Conservation (phyloP, 257 asterid species). For the Ilex asprella region DNA sequence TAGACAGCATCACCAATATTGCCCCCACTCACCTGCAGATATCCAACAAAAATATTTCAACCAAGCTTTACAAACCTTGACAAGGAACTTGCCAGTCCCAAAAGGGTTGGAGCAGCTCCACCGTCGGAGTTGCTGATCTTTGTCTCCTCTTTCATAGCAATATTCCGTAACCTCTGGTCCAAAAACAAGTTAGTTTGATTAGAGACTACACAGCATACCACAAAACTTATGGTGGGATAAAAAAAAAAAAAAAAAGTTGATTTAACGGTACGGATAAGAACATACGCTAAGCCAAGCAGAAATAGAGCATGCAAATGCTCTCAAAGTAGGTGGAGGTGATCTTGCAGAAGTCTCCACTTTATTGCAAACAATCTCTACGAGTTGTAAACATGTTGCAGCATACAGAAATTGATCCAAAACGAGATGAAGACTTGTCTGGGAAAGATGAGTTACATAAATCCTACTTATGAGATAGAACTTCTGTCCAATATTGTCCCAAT, state of each 20-base stretch:
- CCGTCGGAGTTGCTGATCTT: slow-evolving; percentile 46
- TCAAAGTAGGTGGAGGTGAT: slow-evolving; percentile 70
- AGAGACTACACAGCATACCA: background rate
- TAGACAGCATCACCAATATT: background rate
- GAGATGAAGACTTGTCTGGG: slow-evolving; percentile 64
- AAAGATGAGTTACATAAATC: slow-evolving; percentile 71
- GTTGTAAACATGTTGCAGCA: slow-evolving; percentile 72
- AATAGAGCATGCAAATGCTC: slow-evolving; percentile 77
- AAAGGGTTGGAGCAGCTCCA: slow-evolving; percentile 53
- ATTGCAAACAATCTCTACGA: slow-evolving; percentile 48
- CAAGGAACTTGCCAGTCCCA: slow-evolving; percentile 85
- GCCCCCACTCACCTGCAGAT: background rate
- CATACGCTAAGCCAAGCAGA: slow-evolving; percentile 69
- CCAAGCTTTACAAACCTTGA: slow-evolving; percentile 55
- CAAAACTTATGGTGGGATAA: background rate
- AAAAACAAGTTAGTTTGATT: background rate
- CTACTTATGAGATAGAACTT: slow-evolving; percentile 50
- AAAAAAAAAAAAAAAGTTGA: slow-evolving; percentile 6
- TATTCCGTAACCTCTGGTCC: slow-evolving; percentile 59
- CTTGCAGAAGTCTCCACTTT: slow-evolving; percentile 52
- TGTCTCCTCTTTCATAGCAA: slow-evolving; percentile 83
- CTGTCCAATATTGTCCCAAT: slow-evolving; percentile 54
- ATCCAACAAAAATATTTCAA: slow-evolving; percentile 1
- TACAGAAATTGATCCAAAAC: slow-evolving; percentile 64
- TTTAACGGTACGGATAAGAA: slow-evolving; percentile 3